These are phyloP conservation scores for Vigna reflexopilosa DNA, from an alignment of 306 rosid genomes.

Conservation along the genomic window DNA sequence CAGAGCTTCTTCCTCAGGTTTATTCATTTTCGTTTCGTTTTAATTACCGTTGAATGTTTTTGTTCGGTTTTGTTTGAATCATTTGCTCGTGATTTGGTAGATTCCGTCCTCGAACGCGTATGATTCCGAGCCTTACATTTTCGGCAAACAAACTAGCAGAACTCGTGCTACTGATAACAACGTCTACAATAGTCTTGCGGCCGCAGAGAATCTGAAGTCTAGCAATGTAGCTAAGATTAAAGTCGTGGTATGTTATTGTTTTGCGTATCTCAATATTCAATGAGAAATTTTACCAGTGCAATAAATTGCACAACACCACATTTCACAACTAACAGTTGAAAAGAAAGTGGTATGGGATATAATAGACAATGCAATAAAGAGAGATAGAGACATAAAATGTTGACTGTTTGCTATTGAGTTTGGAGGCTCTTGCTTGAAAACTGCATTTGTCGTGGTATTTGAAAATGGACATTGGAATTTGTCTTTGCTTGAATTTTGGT, in stretches of 20 bases:
- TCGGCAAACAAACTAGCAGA: conserved; percentile 59
- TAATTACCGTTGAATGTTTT: not conserved
- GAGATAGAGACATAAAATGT: not conserved
- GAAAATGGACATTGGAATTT: conserved; percentile 1
- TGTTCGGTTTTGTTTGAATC: not conserved
- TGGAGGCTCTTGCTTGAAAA: not conserved
- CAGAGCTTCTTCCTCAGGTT: conserved; percentile 87
- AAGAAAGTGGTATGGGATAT: not conserved
- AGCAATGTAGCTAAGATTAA: conserved; percentile 88
- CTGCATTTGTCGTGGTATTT: not conserved
- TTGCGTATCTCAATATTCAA: not conserved
- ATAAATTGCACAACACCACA: not conserved
- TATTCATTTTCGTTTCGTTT: not conserved
- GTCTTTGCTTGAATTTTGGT: conserved; percentile 1
- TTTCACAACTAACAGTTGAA: not conserved
- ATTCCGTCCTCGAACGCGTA: conserved; percentile 55
- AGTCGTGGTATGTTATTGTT: conserved; percentile 80
- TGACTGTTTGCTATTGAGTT: conserved; percentile 3
- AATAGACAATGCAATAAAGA: not conserved
- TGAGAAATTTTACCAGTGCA: not conserved
- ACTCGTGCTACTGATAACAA: conserved; percentile 66
- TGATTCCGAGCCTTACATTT: conserved; percentile 65
- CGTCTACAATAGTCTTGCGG: conserved; percentile 65
- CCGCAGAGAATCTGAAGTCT: conserved; percentile 76
- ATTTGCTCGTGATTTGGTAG: conserved; percentile 48